Evolutionary conservation across 2,329 filamentous ascomycete genomes (phyloP), one percentile per base, ranked within the genome.

Genomic region (Pyricularia grisea): DNA sequence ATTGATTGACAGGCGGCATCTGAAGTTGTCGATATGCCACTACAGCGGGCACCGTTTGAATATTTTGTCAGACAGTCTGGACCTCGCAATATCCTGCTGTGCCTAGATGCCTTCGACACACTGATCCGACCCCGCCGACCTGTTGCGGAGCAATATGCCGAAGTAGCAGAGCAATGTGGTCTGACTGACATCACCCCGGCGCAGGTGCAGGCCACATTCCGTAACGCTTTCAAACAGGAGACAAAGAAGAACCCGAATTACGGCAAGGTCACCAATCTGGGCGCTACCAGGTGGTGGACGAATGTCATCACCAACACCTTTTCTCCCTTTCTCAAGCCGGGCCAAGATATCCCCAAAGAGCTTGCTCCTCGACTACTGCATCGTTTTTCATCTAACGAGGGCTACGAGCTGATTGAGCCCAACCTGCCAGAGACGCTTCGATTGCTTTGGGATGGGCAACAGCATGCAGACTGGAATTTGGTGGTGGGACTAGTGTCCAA

Each of bases 21-120:
- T 63, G 60, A 63, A 63, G 28, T 20, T 30, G 27, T 25, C 27
- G 14, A 27, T 27, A 63, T 63, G 25, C 23, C 23, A 61, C 58
- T 14, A 14, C 55, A n/a, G 23, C 55, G 20, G 23, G 55, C 55
- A 25, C 7, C 55, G 9, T 12, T 60, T n/a, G 55, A 25, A 10
- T n/a, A 10, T 5, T 25, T 60, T n/a, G 55, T 25, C 55, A 10
- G n/a, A 10, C 65, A 36, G n/a, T 50, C 25, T 23, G 33, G 23
- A 27, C 65, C 65, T 25, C 66, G 69, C 12, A 85, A 86, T 70
- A 79, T 90, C 1, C 76, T 90, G 0, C 75, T 90, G 1, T 87
- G 85, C 70, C 85, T 90, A 68, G 88, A 90, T 74, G 88, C 87
- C 4, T 90, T 89, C 72, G 87, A 85, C n/a, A 90, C 88, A 0